Base-by-base conservation (phyloP, 768 basidiomycete species). In the Tylopilus rubrobrunneus region DNA sequence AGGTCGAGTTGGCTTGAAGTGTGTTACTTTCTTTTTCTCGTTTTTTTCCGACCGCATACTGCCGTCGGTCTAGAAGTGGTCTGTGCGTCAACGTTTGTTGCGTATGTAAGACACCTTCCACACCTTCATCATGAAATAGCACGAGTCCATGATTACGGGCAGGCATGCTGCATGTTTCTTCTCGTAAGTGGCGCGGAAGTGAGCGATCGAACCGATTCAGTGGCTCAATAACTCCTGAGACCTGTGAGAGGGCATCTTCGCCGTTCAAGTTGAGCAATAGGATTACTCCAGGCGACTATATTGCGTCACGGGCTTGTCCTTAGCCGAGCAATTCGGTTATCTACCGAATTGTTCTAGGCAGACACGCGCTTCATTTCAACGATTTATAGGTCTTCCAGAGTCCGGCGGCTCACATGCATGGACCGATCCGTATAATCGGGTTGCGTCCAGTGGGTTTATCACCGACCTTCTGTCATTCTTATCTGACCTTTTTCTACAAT, bases 1-100 rank as follows among this genome's bases (percentile, higher is more conserved):
- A 83, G 82, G 83, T 84, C 53, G 78, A 84, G 67, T 61, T 70
- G 58, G 64, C 68, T 48, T 79, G 68, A 77, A 59, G 10, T 49
- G 31, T 23, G 40, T 41, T 41, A 21, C 10, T 49, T 51, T n/a
- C n/a, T 28, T 17, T 45, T 25, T 45, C 14, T 5, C 39, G 5
- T 14, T 17, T 33, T 36, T 15, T 36, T 37, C 34, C 49, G 23
- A 10, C 31, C 23, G 34, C 45, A 49, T 23, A 33, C 36, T 57
- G 45, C 49, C 44, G 51, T 53, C 37, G 45, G 60, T 34, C 39
- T 45, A 56, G 45, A 51, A 49, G 37, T 45, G 50, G 42, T 53
- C 48, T 56, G 52, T 56, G 55, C 27, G 44, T 39, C 56, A 62
- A 56, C 42, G 55, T 67, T 67, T 19, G 23, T 52, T 56, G 53